A percentile compares a stretch with the other conserved stretches of the same genome.
Conservation (phyloP, 257 asterid genomes). For the Penstemon eatonii region DNA sequence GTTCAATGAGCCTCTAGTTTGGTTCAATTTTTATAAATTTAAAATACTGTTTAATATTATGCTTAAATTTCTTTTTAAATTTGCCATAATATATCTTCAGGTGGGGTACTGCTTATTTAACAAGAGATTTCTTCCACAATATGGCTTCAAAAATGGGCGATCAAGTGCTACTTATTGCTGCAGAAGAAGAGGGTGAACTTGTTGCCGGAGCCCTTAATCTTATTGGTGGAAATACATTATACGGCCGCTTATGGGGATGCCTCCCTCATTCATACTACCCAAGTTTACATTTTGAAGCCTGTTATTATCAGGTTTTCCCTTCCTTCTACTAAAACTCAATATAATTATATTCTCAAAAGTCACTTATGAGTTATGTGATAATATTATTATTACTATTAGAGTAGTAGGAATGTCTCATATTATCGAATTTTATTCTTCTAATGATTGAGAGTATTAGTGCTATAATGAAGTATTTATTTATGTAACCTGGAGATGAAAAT, state of each 20-base stretch:
- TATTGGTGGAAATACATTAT: conserved; percentile 86
- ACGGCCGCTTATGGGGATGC: conserved; percentile 98
- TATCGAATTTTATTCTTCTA: neutral
- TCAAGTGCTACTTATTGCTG: conserved; percentile 73
- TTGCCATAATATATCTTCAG: conserved; percentile 40
- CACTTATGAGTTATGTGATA: neutral
- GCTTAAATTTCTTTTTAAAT: conserved; percentile 17
- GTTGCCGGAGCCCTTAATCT: conserved; percentile 95
- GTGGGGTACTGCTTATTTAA: conserved; percentile 96
- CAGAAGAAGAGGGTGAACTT: conserved; percentile 77
- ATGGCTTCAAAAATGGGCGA: conserved; percentile 96
- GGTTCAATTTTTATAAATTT: conserved; percentile 8
- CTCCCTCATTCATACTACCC: conserved; percentile 84
- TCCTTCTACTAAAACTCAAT: conserved; percentile 6
- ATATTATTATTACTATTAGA: neutral
- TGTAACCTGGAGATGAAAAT: too few species aligned
- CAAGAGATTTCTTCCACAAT: conserved; percentile 88
- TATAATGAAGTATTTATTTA: too few species aligned
- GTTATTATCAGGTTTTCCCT: conserved; percentile 85
- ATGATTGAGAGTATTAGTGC: neutral
- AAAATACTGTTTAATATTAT: neutral
- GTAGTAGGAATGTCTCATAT: neutral
- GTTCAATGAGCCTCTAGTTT: conserved; percentile 26
- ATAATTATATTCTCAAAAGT: neutral
- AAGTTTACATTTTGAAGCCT: conserved; percentile 90